Evolutionary conservation across 345 rosid species (phyloP).

Genomic region (Pseudoturritis turrita): DNA sequence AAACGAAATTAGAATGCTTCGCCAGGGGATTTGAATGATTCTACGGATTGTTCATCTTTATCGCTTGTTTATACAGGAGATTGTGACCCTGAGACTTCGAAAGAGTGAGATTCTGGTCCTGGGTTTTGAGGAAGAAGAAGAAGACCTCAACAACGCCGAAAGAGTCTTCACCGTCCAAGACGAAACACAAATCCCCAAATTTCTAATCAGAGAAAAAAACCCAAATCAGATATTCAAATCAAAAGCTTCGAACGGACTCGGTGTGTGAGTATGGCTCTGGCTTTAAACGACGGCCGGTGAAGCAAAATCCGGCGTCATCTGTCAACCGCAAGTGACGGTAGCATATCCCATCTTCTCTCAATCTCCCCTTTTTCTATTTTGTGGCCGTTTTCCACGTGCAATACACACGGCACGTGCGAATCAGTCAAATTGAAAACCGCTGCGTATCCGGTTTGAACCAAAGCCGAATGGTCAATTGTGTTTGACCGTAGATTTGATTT

Average conservation of each 20-base stretch:
- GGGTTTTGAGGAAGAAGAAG: conserved; percentile 6
- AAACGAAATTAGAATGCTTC: background rate
- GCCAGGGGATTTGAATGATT: background rate
- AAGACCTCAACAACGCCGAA: conserved; percentile 8
- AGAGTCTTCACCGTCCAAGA: conserved; percentile 13
- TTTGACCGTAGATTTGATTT: background rate
- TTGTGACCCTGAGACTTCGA: background rate
- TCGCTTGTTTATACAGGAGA: background rate
- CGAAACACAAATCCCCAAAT: background rate
- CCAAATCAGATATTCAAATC: background rate
- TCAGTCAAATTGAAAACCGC: background rate
- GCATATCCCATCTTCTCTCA: background rate
- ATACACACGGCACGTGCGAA: conserved; percentile 15
- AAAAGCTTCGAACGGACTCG: background rate
- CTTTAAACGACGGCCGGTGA: conserved; percentile 17
- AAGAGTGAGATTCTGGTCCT: background rate
- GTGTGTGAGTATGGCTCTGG: background rate
- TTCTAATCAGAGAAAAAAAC: background rate
- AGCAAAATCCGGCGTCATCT: conserved; percentile 23
- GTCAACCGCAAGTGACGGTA: conserved; percentile 30
- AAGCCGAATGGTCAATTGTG: conserved; percentile 11
- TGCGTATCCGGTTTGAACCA: conserved; percentile 3
- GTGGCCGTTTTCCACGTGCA: conserved; percentile 15
- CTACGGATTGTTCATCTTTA: conserved; percentile 19
- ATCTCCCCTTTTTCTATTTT: background rate